These are phyloP conservation scores for Gastrolobium bilobum DNA, from an alignment of 306 rosid genomes.

Conservation along the genomic window DNA sequence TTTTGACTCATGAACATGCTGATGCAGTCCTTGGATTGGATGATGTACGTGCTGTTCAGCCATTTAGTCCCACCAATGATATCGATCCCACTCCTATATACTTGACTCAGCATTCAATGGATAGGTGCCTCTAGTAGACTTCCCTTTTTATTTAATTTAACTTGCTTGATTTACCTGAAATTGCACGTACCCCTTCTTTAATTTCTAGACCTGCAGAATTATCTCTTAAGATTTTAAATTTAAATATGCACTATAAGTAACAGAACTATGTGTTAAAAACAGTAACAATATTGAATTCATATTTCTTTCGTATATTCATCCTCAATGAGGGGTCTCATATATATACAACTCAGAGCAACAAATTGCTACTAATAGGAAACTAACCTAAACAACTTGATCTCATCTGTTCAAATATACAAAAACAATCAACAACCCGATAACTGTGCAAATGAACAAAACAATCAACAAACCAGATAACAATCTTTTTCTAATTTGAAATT, in stretches of 20 bases:
- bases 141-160: neutral
- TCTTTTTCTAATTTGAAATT: too few relatives aligned
- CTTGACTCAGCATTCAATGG: constrained; percentile 73
- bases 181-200: neutral
- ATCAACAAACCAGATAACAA: too few relatives aligned
- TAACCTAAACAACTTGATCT: too few relatives aligned
- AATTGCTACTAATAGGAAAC: too few relatives aligned
- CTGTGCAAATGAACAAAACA: too few relatives aligned
- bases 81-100: constrained; percentile 80
- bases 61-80: constrained; percentile 74
- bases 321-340: too few relatives aligned
- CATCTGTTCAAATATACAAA: too few relatives aligned
- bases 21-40: constrained; percentile 93
- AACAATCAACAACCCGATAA: too few relatives aligned
- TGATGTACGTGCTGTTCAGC: constrained; percentile 83
- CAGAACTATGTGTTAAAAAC: too few relatives aligned
- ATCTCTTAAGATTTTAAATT: neutral
- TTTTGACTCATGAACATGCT: constrained; percentile 94
- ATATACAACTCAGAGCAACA: too few relatives aligned
- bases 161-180: neutral
- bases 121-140: constrained; percentile 59
- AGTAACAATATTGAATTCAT: too few relatives aligned
- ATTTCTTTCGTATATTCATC: too few relatives aligned
- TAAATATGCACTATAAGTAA: neutral
- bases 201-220: neutral